Conservation (phyloP, 495 filamentous ascomycete species). For the Talaromyces proteolyticus region DNA sequence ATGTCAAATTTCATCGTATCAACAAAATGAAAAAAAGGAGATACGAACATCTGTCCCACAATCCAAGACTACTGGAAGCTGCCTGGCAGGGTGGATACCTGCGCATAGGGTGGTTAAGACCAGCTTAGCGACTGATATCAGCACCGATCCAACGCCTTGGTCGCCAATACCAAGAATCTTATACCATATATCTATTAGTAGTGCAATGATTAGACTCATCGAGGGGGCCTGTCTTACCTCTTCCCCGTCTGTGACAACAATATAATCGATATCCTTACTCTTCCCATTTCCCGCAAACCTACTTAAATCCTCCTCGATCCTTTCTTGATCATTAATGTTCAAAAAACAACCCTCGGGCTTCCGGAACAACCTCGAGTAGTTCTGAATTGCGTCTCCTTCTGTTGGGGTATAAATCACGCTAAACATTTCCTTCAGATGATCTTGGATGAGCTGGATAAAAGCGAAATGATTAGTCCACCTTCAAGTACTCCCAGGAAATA, state of each 20-base stretch:
- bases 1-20: conserved; percentile 6
- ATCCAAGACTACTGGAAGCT: conserved; percentile 79
- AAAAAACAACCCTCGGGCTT: conserved; percentile 68
- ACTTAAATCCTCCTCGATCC: conserved; percentile 56
- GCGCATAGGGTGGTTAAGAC: conserved; percentile 79
- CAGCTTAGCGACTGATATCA: conserved; percentile 81
- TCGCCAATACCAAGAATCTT: conserved; percentile 89
- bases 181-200: background rate
- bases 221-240: conserved; percentile 28
- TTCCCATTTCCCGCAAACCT: conserved; percentile 50
- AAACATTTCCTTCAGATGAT: conserved; percentile 80
- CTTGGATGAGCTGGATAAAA: conserved; percentile 49
- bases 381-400: conserved; percentile 84
- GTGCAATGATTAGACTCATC: background rate
- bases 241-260: conserved; percentile 79
- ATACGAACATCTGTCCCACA: conserved; percentile 67
- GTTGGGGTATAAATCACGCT: conserved; percentile 86
- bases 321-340: conserved; percentile 42
- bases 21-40: background rate
- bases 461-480: background rate
- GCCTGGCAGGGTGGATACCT: conserved; percentile 75
- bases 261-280: conserved; percentile 76
- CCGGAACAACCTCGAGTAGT: conserved; percentile 75
- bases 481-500: background rate
- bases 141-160: conserved; percentile 82